Evolutionary conservation across 495 filamentous ascomycete species (phyloP), one percentile per base, ranked within the genome.

Genomic region (Penicilliopsis zonata): DNA sequence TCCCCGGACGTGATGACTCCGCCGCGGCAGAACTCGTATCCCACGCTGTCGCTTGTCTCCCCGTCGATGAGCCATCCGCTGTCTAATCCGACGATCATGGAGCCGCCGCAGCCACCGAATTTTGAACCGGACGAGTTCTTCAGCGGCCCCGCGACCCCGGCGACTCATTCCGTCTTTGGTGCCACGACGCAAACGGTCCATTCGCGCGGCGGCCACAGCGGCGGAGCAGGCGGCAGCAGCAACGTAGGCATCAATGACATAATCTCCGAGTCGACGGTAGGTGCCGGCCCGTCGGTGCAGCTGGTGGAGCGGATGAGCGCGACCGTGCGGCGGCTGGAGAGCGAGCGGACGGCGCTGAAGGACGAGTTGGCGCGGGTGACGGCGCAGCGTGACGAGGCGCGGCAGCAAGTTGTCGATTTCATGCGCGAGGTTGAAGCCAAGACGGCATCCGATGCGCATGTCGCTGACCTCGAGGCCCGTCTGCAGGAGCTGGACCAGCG

Each of bases 291-390:
- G 3, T 88, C 82, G 3, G 88, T 99, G 2, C 90, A 96, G 53
- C 70, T 99, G 0, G 86, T 99, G 4, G 90, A 96, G 55, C 80
- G 92, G 27, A 94, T 99, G 88, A 85, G 78, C 40, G 82, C 87
- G 21, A 80, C 86, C 1, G 84, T 99, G 14, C 79, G 90, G 17
- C 73, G 88, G 3, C 63, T 98, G 0, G 92, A 96, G 49, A 83
- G 78, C 38, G 92, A 96, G 46, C 88, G 88, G 43, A 80, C 86
- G 12, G 80, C 77, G 3, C 72, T 72, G 14, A 79, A 79, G 47
- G 90, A 96, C 42, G 92, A 96, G 47, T 63, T 95, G 30, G 64
- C 72, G 1, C 67, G 87, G 20, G 71, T 95, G 10, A 72, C 78
- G 7, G 59, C 69, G 25, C 90, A 96, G 54, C 70, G 92, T 13